Conservation (phyloP, 1,284 basidiomycete genomes). For the Meira miltonrushii region DNA sequence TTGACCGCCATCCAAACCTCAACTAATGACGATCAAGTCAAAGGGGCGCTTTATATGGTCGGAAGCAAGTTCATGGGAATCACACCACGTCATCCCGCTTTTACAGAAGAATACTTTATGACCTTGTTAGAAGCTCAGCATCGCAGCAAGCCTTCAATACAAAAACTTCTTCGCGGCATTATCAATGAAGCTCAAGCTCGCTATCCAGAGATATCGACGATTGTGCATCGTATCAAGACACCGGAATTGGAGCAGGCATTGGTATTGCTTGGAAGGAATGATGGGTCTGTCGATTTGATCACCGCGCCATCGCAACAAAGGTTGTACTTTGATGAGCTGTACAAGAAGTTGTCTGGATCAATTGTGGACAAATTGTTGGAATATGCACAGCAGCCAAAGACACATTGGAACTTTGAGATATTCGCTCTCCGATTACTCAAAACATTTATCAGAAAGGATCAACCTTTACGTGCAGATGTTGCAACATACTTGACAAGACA, state of each 20-base stretch:
- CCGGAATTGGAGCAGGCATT: slow-evolving; percentile 22
- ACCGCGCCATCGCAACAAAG: not conserved
- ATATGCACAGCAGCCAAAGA: slow-evolving; percentile 64
- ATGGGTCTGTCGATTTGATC: not conserved
- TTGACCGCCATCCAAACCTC: slow-evolving; percentile 62
- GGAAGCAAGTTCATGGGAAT: slow-evolving; percentile 62
- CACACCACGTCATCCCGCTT: slow-evolving; percentile 52
- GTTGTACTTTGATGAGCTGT: slow-evolving; percentile 31
- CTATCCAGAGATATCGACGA: slow-evolving; percentile 47
- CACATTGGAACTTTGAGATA: slow-evolving; percentile 88
- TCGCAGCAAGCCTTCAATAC: slow-evolving; percentile 86
- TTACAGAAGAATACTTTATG: slow-evolving; percentile 64
- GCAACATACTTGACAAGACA: slow-evolving; percentile 56
- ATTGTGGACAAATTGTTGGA: slow-evolving; percentile 65
- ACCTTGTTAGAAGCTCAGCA: slow-evolving; percentile 78
- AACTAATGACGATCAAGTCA: slow-evolving; percentile 82
- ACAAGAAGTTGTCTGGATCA: slow-evolving; percentile 46
- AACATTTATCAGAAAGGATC: slow-evolving; percentile 70
- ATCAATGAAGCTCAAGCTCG: slow-evolving; percentile 61
- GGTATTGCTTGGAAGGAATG: slow-evolving; percentile 3
- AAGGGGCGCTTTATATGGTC: slow-evolving; percentile 84
- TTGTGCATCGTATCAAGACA: slow-evolving; percentile 26
- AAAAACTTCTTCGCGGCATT: slow-evolving; percentile 72
- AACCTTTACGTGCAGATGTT: slow-evolving; percentile 62
- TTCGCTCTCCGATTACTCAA: slow-evolving; percentile 70